phyloP scores from a whole-genome alignment of 2,329 filamentous ascomycete species.

The Talaromyces sp. region DNA sequence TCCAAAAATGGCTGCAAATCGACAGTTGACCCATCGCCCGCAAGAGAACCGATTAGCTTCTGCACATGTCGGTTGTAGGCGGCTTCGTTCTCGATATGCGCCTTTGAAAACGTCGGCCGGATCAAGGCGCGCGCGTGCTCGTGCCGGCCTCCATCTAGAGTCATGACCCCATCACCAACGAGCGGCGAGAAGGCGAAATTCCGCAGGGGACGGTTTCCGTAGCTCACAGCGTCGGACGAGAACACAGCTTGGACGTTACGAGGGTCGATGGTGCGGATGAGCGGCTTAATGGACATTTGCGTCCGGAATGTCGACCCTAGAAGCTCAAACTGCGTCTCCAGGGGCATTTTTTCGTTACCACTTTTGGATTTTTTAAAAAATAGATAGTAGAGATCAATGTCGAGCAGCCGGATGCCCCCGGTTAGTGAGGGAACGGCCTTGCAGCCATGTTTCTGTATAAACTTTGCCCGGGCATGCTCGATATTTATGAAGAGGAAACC shows the following conservation, averaged over 20 bases:
- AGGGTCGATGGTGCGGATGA: constrained; percentile 48
- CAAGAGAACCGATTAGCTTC: constrained; percentile 58
- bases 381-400: constrained; percentile 1
- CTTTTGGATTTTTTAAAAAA: constrained; percentile 1
- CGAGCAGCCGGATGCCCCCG: not conserved
- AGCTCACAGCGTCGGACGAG: constrained; percentile 75
- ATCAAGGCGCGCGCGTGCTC: constrained; percentile 67
- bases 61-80: constrained; percentile 59
- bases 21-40: constrained; percentile 55
- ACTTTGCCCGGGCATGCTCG: not conserved
- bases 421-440: constrained; percentile 3
- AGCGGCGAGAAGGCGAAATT: constrained; percentile 57
- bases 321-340: constrained; percentile 6
- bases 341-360: constrained; percentile 3
- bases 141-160: constrained; percentile 53
- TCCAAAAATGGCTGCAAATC: constrained; percentile 63
- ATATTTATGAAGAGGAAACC: not conserved
- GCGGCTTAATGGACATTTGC: constrained; percentile 7
- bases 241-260: constrained; percentile 78
- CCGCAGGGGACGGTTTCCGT: constrained; percentile 44
- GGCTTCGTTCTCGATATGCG: constrained; percentile 50
- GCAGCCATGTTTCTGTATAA: constrained; percentile 5
- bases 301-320: constrained; percentile 9
- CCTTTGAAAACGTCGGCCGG: constrained; percentile 79
- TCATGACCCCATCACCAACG: constrained; percentile 46